Conservation (phyloP, 257 asterid genomes). For the Eucommia ulmoides region DNA sequence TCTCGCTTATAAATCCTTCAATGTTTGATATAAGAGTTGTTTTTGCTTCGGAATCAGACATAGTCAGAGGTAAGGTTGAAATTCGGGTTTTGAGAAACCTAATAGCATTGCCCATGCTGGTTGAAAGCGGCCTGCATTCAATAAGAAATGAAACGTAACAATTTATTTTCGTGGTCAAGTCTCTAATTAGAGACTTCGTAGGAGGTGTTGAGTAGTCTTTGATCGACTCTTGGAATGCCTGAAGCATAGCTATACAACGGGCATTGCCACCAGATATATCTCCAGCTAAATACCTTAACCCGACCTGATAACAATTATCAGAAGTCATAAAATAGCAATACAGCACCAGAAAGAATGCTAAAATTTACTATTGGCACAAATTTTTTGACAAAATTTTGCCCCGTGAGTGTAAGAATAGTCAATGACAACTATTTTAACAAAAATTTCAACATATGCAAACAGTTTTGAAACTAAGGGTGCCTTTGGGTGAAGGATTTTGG, state of each 20-base stretch:
- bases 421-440: too few relatives aligned
- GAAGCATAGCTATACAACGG: slow-evolving; percentile 89
- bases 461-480: too few relatives aligned
- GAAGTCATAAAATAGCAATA: slow-evolving; percentile 7
- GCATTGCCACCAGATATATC: slow-evolving; percentile 91
- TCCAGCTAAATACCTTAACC: slow-evolving; percentile 72
- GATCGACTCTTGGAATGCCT: slow-evolving; percentile 72
- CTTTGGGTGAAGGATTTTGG: too few relatives aligned
- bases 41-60: slow-evolving; percentile 80
- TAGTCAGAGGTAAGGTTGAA: slow-evolving; percentile 39
- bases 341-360: too few relatives aligned
- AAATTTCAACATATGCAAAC: too few relatives aligned
- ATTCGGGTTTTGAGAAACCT: slow-evolving; percentile 67
- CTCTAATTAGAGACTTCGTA: slow-evolving; percentile 63
- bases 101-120: slow-evolving; percentile 88
- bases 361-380: too few relatives aligned
- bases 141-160: slow-evolving; percentile 54
- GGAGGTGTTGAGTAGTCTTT: slow-evolving; percentile 72
- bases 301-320: slow-evolving; percentile 50
- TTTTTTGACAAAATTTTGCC: too few relatives aligned
- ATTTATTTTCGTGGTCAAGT: slow-evolving; percentile 63
- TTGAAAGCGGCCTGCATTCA: slow-evolving; percentile 84
- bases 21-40: slow-evolving; percentile 46
- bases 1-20: slow-evolving; percentile 54
- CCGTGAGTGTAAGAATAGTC: too few relatives aligned